Evolutionary conservation across 148 eudicot genomes (phyloP), one percentile per base, ranked within the genome.

Genomic region (Euryodendron excelsum): DNA sequence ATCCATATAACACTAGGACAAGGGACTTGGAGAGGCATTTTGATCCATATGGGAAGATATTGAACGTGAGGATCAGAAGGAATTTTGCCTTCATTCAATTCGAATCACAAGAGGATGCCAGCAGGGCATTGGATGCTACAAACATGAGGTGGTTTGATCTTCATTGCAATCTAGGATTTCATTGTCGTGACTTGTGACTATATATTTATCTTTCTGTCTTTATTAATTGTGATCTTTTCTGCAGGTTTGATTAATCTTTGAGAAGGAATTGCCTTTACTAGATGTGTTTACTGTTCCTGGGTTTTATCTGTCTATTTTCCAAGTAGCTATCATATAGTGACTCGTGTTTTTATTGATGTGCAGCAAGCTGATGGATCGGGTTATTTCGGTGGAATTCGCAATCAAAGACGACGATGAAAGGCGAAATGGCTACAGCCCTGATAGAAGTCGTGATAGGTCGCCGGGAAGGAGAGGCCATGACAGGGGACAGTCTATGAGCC

Each of bases 11-110:
- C 75, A 92, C 97, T 17, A 85, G 90, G 55, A 87, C 89, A 70
- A 89, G 89, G 82, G 98, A 94, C 78, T 79, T 94, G 69, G 98
- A 94, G 82, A 87, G 84, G 82, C 94, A 92, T 81, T 94, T 93
- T 79, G 97, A 93, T 73, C 93, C 90, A 18, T 87, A 91, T 69
- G 97, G 97, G 73, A 93, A 86, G 78, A 88, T 93, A 63, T 68
- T 76, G 45, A 93, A 93, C 66, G 90, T 93, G 7, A 88, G 94
- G 82, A 89, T 93, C 82, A 76, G 97, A 61, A 89, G 83, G 85
- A 93, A 93, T 83, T 94, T 94, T 70, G 98, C 91, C 39, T 94
- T 92, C 63, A 86, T 94, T 52, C 93, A 94, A 80, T 94, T 59
- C 84, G 97, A 94, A 81, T 70, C 83, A 6, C 92, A 82, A 80